phyloP scores from a whole-genome alignment of 345 rosid genomes.

The Euphorbia tirucalli region DNA sequence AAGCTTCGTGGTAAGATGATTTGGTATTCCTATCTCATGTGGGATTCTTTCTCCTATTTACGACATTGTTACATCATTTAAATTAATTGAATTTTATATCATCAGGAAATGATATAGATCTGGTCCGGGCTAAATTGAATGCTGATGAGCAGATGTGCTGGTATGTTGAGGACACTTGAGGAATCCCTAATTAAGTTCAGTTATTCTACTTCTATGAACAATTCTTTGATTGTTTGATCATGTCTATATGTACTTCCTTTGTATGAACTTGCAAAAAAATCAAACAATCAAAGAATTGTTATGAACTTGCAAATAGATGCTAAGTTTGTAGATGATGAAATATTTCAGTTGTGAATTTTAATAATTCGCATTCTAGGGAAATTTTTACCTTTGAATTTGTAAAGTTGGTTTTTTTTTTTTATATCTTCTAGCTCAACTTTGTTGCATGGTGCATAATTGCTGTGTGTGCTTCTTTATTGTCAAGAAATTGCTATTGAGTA shows the following conservation, averaged over 20 bases:
- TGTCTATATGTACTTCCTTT: neutral
- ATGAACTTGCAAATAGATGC: neutral
- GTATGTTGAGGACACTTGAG: constrained; percentile 36
- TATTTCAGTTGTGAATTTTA: constrained; percentile 1
- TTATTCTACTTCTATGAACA: neutral
- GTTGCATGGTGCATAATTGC: constrained; percentile 8
- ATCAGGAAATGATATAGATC: constrained; percentile 79
- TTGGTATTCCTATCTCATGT: constrained; percentile 14
- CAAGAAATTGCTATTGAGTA: constrained; percentile 3
- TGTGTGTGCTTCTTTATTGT: neutral
- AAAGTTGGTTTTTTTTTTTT: neutral
- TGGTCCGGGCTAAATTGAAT: constrained; percentile 72
- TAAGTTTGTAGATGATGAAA: neutral
- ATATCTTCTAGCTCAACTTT: constrained; percentile 1
- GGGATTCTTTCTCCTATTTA: neutral
- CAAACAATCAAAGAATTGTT: too few species aligned
- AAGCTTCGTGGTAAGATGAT: constrained; percentile 62
- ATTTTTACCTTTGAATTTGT: neutral
- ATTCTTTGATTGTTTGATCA: neutral
- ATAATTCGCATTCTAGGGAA: neutral
- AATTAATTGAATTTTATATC: constrained; percentile 6
- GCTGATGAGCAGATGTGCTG: constrained; percentile 99
- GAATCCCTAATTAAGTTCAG: constrained; percentile 9
- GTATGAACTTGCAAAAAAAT: neutral
- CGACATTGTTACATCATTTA: neutral